phyloP scores from a whole-genome alignment of 73 alveolate species.

The Diophrys appendiculata region DNA sequence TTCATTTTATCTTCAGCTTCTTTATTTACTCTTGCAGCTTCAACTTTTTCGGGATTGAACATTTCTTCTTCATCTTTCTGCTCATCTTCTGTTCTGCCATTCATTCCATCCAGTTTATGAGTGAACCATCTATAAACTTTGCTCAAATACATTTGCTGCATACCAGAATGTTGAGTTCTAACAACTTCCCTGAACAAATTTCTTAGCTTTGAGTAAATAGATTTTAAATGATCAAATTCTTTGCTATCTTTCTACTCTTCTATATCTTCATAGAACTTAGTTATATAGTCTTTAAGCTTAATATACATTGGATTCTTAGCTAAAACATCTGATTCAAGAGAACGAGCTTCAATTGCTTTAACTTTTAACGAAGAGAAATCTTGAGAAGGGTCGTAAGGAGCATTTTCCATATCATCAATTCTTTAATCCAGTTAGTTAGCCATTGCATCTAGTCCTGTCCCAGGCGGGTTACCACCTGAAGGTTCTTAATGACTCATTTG shows the following conservation, averaged over 20 bases:
- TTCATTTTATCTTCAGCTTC: background rate
- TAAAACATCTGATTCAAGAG: background rate
- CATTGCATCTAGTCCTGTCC: background rate
- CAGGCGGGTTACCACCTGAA: background rate
- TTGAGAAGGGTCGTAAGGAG: background rate
- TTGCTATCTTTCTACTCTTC: background rate
- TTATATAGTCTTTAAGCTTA: background rate
- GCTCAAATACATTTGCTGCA: background rate
- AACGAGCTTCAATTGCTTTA: background rate
- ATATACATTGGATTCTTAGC: background rate
- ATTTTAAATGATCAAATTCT: background rate
- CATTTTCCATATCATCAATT: background rate
- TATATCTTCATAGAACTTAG: background rate
- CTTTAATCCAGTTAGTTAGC: background rate
- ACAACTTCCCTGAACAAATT: background rate
- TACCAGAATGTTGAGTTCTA: background rate
- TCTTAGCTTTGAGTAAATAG: background rate
- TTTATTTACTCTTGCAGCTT: background rate
- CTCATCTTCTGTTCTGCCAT: background rate
- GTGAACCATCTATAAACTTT: slow-evolving; percentile 8
- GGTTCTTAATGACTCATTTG: background rate
- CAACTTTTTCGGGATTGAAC: slow-evolving; percentile 3
- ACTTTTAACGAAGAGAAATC: background rate
- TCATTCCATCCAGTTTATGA: background rate
- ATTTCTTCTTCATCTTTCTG: background rate